Evolutionary conservation across 805 yeast species (phyloP), one percentile per base, ranked within the genome.

Genomic region (Debaryomyces tyrocola): DNA sequence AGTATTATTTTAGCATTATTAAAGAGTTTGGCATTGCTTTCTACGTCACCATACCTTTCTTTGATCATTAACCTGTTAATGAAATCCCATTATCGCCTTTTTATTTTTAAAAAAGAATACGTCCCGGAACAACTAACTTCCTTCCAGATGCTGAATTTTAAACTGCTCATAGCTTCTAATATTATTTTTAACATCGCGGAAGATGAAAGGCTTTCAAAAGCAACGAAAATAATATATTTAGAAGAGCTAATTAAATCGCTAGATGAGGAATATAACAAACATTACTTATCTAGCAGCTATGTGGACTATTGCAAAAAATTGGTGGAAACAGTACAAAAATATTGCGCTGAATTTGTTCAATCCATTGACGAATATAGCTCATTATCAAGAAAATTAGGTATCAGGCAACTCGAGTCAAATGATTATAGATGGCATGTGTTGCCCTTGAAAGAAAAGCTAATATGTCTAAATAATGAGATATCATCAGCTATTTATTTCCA

Each of bases 301-400:
- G 57, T 56, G 11, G 74, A 68, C n/a, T 56, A 56, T 41, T 68
- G 74, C 45, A 58, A 54, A 31, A 49, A 56, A 12, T 46, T 59
- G n/a, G 49, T 67, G n/a, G 61, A 58, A 28, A 40, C 49, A 2
- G 47, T 67, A 1, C 64, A 57, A 20, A 57, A 51, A 27, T 15
- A 46, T 4, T 57, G 61, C 20, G 45, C 44, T 3, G 49, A 44
- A 6, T 36, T 38, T 49, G 20, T 54, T 44, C 27, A 20, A n/a
- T 29, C 43, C 0, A 18, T 52, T 46, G 40, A 47, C 50, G 41
- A 56, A 45, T 38, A 64, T 51, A 54, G 54, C 37, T 31, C 53
- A 40, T 43, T 64, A 48, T 53, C 60, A 4, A 57, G 52, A 9
- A 63, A 59, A 40, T 52, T 69, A 27, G 73, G 73, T 2, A 57